Percentiles rank a stretch among this genome's conserved stretches.
Conservation (phyloP, 768 basidiomycete genomes). For the Russula earlei region DNA sequence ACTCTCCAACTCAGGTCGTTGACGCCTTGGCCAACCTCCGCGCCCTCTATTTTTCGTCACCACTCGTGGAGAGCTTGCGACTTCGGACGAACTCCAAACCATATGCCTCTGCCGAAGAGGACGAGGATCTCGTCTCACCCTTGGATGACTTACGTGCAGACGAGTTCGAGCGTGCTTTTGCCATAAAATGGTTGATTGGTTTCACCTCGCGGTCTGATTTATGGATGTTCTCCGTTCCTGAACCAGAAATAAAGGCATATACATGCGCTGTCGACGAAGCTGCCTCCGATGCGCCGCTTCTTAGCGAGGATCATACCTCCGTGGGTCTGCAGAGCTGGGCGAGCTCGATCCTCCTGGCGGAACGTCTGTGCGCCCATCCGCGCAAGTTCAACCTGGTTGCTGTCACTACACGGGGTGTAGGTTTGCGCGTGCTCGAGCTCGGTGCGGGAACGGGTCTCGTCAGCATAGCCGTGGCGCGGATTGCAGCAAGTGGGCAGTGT, state of each 20-base stretch:
- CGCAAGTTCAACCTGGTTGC: slow-evolving; percentile 30
- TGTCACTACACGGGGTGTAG: background rate
- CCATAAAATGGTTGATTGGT: slow-evolving; percentile 69
- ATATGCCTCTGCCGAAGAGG: slow-evolving; percentile 42
- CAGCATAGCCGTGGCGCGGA: slow-evolving; percentile 55
- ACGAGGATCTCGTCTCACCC: slow-evolving; percentile 22
- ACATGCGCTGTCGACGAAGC: slow-evolving; percentile 44
- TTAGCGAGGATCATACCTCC: slow-evolving; percentile 59
- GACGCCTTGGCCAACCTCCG: slow-evolving; percentile 37
- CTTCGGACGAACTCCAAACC: background rate
- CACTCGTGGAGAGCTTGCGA: slow-evolving; percentile 24
- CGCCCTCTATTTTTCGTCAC: slow-evolving; percentile 42
- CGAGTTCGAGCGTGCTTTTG: slow-evolving; percentile 52
- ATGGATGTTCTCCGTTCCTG: slow-evolving; percentile 31
- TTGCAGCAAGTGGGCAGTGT: slow-evolving; percentile 25
- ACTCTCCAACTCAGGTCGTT: slow-evolving; percentile 31
- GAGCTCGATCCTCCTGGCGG: slow-evolving; percentile 61
- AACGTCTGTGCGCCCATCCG: slow-evolving; percentile 46
- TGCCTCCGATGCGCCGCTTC: slow-evolving; percentile 54
- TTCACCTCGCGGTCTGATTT: slow-evolving; percentile 51
- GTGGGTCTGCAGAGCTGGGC: slow-evolving; percentile 85
- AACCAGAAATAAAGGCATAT: slow-evolving; percentile 34
- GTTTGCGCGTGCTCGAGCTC: slow-evolving; percentile 52
- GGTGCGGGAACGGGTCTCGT: slow-evolving; percentile 80
- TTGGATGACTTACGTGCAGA: slow-evolving; percentile 42